Conservation (phyloP, 2,329 filamentous ascomycete species). For the Dactylellina sp. region DNA sequence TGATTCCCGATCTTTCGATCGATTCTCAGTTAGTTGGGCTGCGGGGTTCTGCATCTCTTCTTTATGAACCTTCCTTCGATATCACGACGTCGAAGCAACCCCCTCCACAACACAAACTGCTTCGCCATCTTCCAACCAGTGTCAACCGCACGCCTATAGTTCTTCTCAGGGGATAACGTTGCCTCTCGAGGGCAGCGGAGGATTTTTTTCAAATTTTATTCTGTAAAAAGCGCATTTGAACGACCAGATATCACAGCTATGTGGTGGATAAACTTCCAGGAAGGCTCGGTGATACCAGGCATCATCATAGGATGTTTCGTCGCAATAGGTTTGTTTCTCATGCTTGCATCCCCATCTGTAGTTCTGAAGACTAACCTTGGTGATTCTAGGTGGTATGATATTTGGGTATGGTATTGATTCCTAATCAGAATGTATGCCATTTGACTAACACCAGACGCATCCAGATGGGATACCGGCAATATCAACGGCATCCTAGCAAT, state of each 20-base stretch:
- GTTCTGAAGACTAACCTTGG: conserved; percentile 4
- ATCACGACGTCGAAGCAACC: background rate
- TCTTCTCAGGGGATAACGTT: conserved; percentile 29
- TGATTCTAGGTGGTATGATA: conserved; percentile 41
- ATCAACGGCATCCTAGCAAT: conserved; percentile 72
- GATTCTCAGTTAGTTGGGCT: conserved; percentile 14
- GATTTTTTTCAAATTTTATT: conserved; percentile 12
- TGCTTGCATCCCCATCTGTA: background rate
- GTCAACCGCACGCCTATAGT: conserved; percentile 3
- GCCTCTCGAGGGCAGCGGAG: conserved; percentile 45
- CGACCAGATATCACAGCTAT: conserved; percentile 27
- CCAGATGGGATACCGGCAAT: conserved; percentile 67
- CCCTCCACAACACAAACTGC: background rate
- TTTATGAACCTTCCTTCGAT: background rate
- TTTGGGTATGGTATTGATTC: conserved; percentile 36
- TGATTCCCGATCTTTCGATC: conserved; percentile 32
- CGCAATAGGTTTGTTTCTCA: conserved; percentile 37
- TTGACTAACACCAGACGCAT: conserved; percentile 4
- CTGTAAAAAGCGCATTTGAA: conserved; percentile 7
- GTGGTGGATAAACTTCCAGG: conserved; percentile 55
- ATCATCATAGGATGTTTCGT: conserved; percentile 56
- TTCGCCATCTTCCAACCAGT: background rate
- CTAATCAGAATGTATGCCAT: background rate
- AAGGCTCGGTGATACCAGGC: conserved; percentile 54
- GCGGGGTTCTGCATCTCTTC: conserved; percentile 30